Evolutionary conservation across 495 filamentous ascomycete genomes (phyloP), one percentile per base, ranked within the genome.

Genomic region (Aspergillus heteromorphus): DNA sequence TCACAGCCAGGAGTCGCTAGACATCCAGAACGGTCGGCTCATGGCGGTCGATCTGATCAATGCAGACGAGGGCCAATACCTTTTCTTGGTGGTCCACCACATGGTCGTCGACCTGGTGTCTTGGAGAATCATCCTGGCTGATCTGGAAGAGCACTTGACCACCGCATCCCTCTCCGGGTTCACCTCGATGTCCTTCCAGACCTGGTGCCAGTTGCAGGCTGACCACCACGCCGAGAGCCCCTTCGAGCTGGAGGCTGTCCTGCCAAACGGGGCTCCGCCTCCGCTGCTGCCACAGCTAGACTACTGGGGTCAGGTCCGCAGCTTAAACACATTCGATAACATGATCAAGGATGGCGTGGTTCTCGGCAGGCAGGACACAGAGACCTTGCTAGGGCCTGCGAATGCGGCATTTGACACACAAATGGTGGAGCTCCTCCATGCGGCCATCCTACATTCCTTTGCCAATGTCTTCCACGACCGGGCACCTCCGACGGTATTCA

Each of bases 41-140:
- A n/a, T n/a, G n/a, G n/a, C n/a, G n/a, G n/a, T n/a, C n/a, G n/a
- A n/a, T n/a, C n/a, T n/a, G n/a, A n/a, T n/a, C n/a, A n/a, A n/a
- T n/a, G n/a, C n/a, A n/a, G n/a, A n/a, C n/a, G n/a, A n/a, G n/a
- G n/a, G n/a, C n/a, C n/a, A n/a, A n/a, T 58, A 75, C 38, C 54
- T 82, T 11, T 78, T 77, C 52, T 7, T 83, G 29, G 63, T 68
- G 0, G 78, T 70, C 0, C 79, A 83, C 58, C 82, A 83, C 54
- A 66, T 82, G 0, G 76, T 77, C 5, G 70, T 83, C 20, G 81
- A 84, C 58, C 66, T 80, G 4, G 71, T 77, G 8, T 83, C 81
- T 0, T 83, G 80, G 81, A 65, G 73, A 14, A 66, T 81, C 51
- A 71, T 84, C 18, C 69, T 77, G 14, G 62, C 74, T 13, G 81